Percentiles rank a stretch among this genome's conserved stretches.
Evolutionary conservation across 2,329 filamentous ascomycete genomes (phyloP).

Genomic region (Ceratocystis albifundus): DNA sequence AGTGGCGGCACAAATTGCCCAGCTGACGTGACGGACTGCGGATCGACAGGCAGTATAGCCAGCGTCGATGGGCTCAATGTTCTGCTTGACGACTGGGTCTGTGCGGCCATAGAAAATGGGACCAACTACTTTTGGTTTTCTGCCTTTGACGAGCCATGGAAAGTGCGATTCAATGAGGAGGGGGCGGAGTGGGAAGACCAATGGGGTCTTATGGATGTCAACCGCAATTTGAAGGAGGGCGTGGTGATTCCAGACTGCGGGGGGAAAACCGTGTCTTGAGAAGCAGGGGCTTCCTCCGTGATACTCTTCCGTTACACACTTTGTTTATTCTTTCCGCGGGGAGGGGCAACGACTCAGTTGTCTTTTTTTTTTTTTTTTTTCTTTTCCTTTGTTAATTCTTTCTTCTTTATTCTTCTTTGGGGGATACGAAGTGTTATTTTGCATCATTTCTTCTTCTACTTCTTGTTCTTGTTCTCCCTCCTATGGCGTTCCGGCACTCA

Average conservation of each 20-base stretch:
- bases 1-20: constrained; percentile 65
- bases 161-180: constrained; percentile 57
- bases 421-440: too few species aligned
- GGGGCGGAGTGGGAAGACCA: constrained; percentile 82
- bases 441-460: too few species aligned
- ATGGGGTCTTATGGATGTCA: constrained; percentile 82
- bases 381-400: too few species aligned
- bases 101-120: constrained; percentile 62
- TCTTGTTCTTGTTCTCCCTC: too few species aligned
- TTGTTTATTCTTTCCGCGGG: too few species aligned
- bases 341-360: too few species aligned
- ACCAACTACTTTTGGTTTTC: constrained; percentile 98
- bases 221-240: constrained; percentile 72
- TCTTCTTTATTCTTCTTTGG: too few species aligned
- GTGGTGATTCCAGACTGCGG: constrained; percentile 79
- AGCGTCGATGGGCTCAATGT: constrained; percentile 69
- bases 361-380: too few species aligned
- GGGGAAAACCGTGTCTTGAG: constrained; percentile 51
- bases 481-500: too few species aligned
- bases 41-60: constrained; percentile 55
- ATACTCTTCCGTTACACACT: too few species aligned
- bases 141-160: constrained; percentile 96
- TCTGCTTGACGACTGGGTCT: constrained; percentile 82
- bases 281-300: too few species aligned
- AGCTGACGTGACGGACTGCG: constrained; percentile 40